Percentiles rank a stretch among this genome's conserved stretches.
These are phyloP conservation scores for Cornus controversa DNA, from an alignment of 148 eudicot species.

Conservation along the genomic window DNA sequence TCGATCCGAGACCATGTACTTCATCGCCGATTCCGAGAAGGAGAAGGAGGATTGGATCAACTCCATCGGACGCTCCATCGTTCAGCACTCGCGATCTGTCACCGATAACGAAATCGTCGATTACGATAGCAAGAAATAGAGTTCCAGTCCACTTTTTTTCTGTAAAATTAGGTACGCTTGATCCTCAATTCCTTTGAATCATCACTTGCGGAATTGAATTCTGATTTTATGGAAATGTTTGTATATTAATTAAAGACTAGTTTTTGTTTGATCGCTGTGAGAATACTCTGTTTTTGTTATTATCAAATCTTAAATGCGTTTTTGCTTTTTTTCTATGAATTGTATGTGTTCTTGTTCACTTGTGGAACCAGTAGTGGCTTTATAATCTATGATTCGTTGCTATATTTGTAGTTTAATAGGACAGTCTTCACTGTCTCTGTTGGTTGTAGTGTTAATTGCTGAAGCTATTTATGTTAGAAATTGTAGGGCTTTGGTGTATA, in stretches of 20 bases:
- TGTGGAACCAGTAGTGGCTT: too few relatives aligned
- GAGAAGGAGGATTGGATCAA: conserved; percentile 96
- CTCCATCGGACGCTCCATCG: conserved; percentile 82
- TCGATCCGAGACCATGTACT: conserved; percentile 72
- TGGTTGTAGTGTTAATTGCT: too few relatives aligned
- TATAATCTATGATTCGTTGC: too few relatives aligned
- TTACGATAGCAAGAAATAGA: conserved; percentile 37
- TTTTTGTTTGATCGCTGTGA: conserved; percentile 2
- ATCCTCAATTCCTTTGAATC: not conserved
- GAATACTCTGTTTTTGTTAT: not conserved
- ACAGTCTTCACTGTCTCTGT: too few relatives aligned
- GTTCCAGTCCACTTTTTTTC: not conserved
- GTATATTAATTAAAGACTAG: conserved; percentile 1
- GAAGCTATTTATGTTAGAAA: too few relatives aligned
- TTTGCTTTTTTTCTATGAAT: not conserved
- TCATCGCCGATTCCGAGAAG: conserved; percentile 86
- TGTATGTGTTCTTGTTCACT: not conserved
- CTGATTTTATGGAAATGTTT: not conserved
- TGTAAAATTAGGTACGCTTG: conserved; percentile 1
- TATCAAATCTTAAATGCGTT: not conserved
- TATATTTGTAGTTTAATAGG: too few relatives aligned
- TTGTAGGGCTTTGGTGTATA: too few relatives aligned
- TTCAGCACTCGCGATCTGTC: conserved; percentile 78
- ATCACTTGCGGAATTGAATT: not conserved
- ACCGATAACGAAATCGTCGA: conserved; percentile 69